Percentiles rank a stretch among this genome's conserved stretches.
Evolutionary conservation across 768 basidiomycete genomes (phyloP).

Genomic region (Termitomyces sp.): DNA sequence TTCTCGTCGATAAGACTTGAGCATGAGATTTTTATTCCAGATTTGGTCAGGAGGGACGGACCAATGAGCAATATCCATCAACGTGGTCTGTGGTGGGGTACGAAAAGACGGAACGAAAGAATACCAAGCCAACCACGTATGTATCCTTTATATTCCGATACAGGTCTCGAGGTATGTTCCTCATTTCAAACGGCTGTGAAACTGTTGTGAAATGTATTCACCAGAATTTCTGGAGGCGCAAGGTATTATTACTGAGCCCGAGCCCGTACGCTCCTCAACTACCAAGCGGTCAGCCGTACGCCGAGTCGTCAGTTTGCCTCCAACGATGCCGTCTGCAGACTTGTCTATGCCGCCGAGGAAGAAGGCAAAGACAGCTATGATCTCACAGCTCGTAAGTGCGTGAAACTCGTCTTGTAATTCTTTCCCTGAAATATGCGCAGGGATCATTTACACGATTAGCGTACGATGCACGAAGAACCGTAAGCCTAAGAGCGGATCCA

Average conservation of each 20-base stretch:
- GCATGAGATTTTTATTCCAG: constrained; percentile 23
- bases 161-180: constrained; percentile 43
- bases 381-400: constrained; percentile 7
- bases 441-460: constrained; percentile 15
- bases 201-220: not conserved
- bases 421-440: constrained; percentile 9
- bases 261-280: constrained; percentile 18
- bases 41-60: constrained; percentile 40
- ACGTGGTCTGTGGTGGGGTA: constrained; percentile 57
- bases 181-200: not conserved
- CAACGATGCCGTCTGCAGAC: constrained; percentile 13
- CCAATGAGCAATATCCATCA: constrained; percentile 35
- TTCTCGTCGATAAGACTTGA: not conserved
- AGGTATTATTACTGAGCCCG: constrained; percentile 39
- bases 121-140: constrained; percentile 37
- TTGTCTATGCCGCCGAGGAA: constrained; percentile 19
- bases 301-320: constrained; percentile 39
- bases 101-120: constrained; percentile 29
- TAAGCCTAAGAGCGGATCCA: constrained; percentile 19
- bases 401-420: not conserved
- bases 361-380: constrained; percentile 15
- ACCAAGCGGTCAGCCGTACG: constrained; percentile 24
- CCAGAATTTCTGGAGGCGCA: constrained; percentile 49
- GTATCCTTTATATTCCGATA: constrained; percentile 71
- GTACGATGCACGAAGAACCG: constrained; percentile 21